Evolutionary conservation across 2,329 filamentous ascomycete genomes (phyloP).

Genomic region (Hypomyces rosellus): DNA sequence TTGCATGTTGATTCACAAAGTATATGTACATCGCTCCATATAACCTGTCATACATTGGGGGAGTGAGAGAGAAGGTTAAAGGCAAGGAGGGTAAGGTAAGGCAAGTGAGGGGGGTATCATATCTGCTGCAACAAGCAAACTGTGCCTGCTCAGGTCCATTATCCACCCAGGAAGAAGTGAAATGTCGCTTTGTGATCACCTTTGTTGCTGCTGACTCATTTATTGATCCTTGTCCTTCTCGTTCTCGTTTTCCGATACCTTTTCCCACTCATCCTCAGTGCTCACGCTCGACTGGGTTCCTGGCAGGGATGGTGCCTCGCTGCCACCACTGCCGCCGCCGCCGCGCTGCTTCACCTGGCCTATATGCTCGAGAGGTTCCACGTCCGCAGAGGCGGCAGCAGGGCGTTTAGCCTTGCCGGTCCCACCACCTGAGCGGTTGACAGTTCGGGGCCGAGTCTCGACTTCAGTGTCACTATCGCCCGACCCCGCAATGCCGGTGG

Average conservation of each 20-base stretch:
- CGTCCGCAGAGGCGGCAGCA: conserved; percentile 23
- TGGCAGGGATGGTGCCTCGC: conserved; percentile 21
- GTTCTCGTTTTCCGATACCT: conserved; percentile 59
- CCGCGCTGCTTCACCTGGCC: conserved; percentile 47
- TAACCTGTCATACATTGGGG: too few species aligned
- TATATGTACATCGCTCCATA: not conserved
- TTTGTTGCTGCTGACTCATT: not conserved
- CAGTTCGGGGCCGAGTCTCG: conserved; percentile 20
- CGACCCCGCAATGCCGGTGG: conserved; percentile 14
- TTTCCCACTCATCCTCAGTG: conserved; percentile 97
- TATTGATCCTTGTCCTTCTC: conserved; percentile 55
- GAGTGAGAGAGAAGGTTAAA: too few species aligned
- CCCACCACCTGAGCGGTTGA: too few species aligned
- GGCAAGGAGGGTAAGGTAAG: not conserved
- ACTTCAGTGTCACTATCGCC: conserved; percentile 41
- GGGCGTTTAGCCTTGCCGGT: conserved; percentile 13
- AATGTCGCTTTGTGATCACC: not conserved
- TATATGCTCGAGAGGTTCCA: conserved; percentile 35
- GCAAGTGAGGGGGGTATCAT: not conserved
- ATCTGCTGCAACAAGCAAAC: not conserved
- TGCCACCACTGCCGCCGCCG: conserved; percentile 12
- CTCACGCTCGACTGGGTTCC: conserved; percentile 55
- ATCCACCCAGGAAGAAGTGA: too few species aligned
- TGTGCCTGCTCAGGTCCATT: not conserved
- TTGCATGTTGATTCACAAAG: not conserved